Evolutionary conservation across 2,329 filamentous ascomycete genomes (phyloP), one percentile per base, ranked within the genome.

Genomic region (Colletotrichum sp.): DNA sequence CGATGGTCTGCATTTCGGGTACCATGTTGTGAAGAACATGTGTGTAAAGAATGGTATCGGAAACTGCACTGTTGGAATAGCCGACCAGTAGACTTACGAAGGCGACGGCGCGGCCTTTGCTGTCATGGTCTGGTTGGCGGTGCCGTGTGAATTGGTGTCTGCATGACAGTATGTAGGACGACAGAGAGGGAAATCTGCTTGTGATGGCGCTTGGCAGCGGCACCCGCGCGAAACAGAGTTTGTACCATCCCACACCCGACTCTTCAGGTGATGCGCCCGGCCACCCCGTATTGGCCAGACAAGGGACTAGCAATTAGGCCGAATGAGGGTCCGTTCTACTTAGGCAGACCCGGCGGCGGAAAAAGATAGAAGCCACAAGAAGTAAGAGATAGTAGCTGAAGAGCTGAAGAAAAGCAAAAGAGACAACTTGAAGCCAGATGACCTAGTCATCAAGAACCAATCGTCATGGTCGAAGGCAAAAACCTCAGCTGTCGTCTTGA

Each of bases 161-260:
- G 69, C 62, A 62, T 75, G 69, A 44, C 64, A 60, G 62, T 26
- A 55, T 67, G 75, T 67, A 76, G 48, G 55, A 75, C 52, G 67
- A 76, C 75, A 12, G 71, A 75, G 48, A 67, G 22, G 71, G 71
- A 63, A 70, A 71, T 75, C 65, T 71, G 71, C 71, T 63, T 76
- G 71, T 76, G 75, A 76, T 57, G 66, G 36, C 48, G 18, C 75
- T 75, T 76, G 75, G 75, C 75, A 52, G 75, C 75, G 71, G 75
- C 71, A 76, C 55, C 75, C 55, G 75, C 75, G 75, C 71, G n/a
- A 76, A 76, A 70, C 60, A 75, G 67, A 76, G 67, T 74, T 71
- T 63, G 66, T 65, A 28, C 39, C 57, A 72, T 75, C 64, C 69
- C 73, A 63, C 73, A 73, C 64, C 57, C 30, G 64, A 44, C 30